phyloP scores from a whole-genome alignment of 495 filamentous ascomycete genomes.

The Hypoxylon intermedium region DNA sequence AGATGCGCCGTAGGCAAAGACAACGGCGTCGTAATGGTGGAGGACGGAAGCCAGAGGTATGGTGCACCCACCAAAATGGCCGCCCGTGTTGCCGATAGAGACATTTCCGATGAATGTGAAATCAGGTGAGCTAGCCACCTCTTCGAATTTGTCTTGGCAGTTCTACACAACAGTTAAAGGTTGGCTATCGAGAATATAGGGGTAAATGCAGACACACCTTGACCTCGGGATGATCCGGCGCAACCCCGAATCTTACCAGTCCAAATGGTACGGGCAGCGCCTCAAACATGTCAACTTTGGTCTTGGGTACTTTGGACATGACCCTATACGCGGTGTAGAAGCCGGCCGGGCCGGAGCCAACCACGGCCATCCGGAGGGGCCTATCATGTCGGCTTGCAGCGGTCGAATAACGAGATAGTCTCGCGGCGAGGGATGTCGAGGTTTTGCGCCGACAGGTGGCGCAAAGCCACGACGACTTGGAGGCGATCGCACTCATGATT shows the following conservation, averaged over 20 bases:
- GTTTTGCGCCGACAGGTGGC: conserved; percentile 34
- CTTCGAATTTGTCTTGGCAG: conserved; percentile 89
- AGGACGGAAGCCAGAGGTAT: conserved; percentile 73
- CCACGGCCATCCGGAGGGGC: conserved; percentile 80
- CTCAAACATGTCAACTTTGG: conserved; percentile 95
- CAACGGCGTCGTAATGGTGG: conserved; percentile 87
- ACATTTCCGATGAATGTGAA: conserved; percentile 95
- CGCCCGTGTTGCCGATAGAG: conserved; percentile 67
- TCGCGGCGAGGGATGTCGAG: conserved; percentile 8
- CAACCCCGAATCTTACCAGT: conserved; percentile 89
- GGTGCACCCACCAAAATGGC: conserved; percentile 53
- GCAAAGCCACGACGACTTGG: conserved; percentile 39
- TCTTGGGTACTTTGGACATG: conserved; percentile 72
- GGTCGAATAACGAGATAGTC: conserved; percentile 34
- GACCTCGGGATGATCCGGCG: conserved; percentile 96
- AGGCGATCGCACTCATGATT: conserved; percentile 32
- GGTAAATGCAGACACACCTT: conserved; percentile 67
- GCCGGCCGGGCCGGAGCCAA: conserved; percentile 94
- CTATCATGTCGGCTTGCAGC: conserved; percentile 50
- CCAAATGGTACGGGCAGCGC: conserved; percentile 91
- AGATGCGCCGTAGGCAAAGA: conserved; percentile 92
- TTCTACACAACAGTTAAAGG: conserved; percentile 64
- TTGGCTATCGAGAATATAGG: background rate
- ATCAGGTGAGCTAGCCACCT: conserved; percentile 77
- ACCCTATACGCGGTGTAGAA: conserved; percentile 92